Evolutionary conservation across 345 rosid genomes (phyloP), one percentile per base, ranked within the genome.

Genomic region (Hypericum perforatum): DNA sequence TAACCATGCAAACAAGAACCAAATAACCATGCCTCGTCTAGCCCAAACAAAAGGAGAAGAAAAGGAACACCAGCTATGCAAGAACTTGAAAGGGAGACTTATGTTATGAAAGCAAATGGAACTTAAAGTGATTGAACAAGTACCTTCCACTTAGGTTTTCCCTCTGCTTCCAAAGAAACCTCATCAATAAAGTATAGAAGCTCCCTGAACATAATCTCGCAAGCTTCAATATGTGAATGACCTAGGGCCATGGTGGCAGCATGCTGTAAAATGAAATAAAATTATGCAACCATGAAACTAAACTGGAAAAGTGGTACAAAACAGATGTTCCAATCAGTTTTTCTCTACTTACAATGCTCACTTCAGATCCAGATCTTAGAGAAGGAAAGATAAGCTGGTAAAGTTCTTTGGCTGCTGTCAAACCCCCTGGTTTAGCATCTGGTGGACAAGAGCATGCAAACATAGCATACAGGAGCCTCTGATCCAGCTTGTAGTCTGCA

Each of bases 211-310:
- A 92, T 92, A 55, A 78, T 78, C 75, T 92, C 97, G 65, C 98
- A 92, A 45, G 91, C 85, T 76, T 92, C 98, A 69, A 92, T 74
- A 76, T 88, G 98, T 29, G 98, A 88, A 70, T 80, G 94, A 52
- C 98, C 98, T 7, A 92, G 98, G 56, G 95, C 95, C 95, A 85
- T 78, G 59, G 97, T 85, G 43, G 98, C 95, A 53, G 94, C 90
- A 72, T 85, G 86, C 98, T 92, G 63, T 65, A 68, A 4, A 40
- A 43, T 39, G 41, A 8, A 40, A 40, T 43, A 16, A 41, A 60
- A 46, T 8, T 44, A 56, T 15, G 9, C 45, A 37, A 62, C 47
- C 60, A 63, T 45, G 11, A 57, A 62, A 61, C 41, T 53, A 29
- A 48, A 47, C 44, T 32, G 55, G 6, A 39, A 13, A 12, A 41